Evolutionary conservation across 441 rosid species (phyloP), one percentile per base, ranked within the genome.

Genomic region (Adansonia rubrostipa): DNA sequence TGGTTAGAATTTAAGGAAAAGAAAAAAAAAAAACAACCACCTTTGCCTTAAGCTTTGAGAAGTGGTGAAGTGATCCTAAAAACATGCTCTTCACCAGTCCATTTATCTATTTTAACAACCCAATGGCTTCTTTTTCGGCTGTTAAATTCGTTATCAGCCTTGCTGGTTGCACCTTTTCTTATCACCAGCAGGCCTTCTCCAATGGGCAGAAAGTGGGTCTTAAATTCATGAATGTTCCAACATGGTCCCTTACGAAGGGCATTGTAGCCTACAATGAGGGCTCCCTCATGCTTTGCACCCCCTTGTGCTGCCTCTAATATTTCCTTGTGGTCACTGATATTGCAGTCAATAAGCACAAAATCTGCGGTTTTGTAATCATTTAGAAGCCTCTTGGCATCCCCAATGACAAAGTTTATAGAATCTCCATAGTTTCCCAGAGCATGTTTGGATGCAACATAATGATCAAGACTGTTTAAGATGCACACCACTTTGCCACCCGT

Each of bases 81-180:
- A 19, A 85, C 84, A 82, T 88, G 89, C 54, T 86, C 88, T 36
- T 88, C 89, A 33, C 86, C 89, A 5, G 87, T 86, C 78, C 85
- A 61, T 13, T 81, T 79, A 45, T 87, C 88, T 9, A 90, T 77
- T 48, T 73, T 82, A 19, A 76, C 78, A n/a, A 90, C 84, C 92
- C 93, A 88, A 24, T 68, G 83, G 57, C 86, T 82, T 71, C 77
- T 80, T 61, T 78, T 84, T 63, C 71, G 50, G 36, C 58, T 44
- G 10, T 57, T 4, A 3, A 28, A 28, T 1, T 45, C 28, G 3
- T 51, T 14, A 5, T 14, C 19, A 7, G 40, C 76, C 28, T 75
- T 82, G 5, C 57, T 9, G 0, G 10, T 0, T 5, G 64, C 4
- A 19, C 22, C 74, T 8, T 76, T 77, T 79, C 84, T 70, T 4